Base-by-base conservation (phyloP, 768 basidiomycete genomes). In the Suillus weaverae region DNA sequence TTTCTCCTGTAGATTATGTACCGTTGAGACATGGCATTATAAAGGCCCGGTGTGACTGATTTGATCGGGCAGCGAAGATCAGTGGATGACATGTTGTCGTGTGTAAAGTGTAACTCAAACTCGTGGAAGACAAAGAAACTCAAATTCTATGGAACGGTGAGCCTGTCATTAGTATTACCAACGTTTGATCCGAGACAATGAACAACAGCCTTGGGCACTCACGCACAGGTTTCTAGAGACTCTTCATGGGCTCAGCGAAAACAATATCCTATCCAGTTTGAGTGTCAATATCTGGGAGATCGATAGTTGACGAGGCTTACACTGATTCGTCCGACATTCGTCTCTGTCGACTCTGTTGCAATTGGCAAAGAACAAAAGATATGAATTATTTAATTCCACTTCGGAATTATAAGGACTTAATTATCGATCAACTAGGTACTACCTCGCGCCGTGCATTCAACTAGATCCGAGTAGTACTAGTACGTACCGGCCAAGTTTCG, bases 121-220 rank as follows among this genome's bases (percentile, higher is more conserved):
- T 32, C 57, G 39, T 59, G 57, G 57, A 59, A 59, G 57, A 59
- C 57, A 59, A 59, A 41, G 39, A 59, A 59, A 59, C 39, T 59
- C 39, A 7, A 38, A 38, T 38, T 55, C 35, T 33, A 22, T 36
- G 38, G 26, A 38, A 38, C 1, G 18, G 18, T 8, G 35, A 56
- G 14, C 55, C 55, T 55, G 54, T 35, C 35, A 22, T 22, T 13
- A 36, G 9, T 39, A 39, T 30, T 16, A 26, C 38, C 3, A 3
- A 59, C 11, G 11, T 41, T 32, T 41, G 57, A 59, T 39, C 56
- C 39, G 57, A 26, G 18, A 59, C 39, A 59, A 59, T 41, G 39
- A 59, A 33, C 33, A n/a, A 59, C 39, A 41, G 20, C 39, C 56
- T 30, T 39, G 18, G 36, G 14, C 38, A 59, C 57, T 59, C 38